Evolutionary conservation across 169 alveolate species (phyloP).

Genomic region (Plasmodium gonderi): DNA sequence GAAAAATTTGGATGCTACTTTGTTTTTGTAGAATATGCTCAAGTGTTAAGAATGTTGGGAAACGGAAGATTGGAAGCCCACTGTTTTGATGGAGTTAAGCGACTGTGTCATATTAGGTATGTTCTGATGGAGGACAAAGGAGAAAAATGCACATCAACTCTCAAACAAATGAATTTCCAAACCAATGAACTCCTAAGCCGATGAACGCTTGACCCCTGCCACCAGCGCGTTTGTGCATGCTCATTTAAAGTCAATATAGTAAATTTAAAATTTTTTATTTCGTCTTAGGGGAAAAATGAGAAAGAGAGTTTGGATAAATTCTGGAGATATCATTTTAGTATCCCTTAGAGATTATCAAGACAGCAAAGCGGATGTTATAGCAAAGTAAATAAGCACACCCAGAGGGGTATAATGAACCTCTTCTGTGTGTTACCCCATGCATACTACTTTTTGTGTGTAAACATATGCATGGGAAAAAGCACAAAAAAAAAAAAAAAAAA

Average conservation of each 20-base stretch:
- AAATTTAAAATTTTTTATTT: neutral
- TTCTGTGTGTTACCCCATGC: neutral
- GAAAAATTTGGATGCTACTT: neutral
- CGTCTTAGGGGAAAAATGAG: slow-evolving; percentile 95
- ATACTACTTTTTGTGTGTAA: neutral
- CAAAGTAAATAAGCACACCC: slow-evolving; percentile 84
- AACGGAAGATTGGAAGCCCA: slow-evolving; percentile 98
- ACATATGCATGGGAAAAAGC: neutral
- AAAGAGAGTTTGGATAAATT: slow-evolving; percentile 98
- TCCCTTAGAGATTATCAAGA: slow-evolving; percentile 98
- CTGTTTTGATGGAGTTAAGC: slow-evolving; percentile 97
- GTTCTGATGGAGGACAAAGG: neutral
- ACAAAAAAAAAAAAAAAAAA: neutral
- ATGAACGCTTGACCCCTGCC: no score
- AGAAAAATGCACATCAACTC: neutral
- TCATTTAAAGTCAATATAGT: neutral
- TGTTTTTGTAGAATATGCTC: slow-evolving; percentile 92
- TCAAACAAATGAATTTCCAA: no score
- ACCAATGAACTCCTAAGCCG: no score
- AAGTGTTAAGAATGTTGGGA: slow-evolving; percentile 97
- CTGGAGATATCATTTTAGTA: slow-evolving; percentile 96
- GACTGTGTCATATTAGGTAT: slow-evolving; percentile 96
- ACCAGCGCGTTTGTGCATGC: neutral
- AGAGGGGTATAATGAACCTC: neutral
- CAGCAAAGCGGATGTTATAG: slow-evolving; percentile 98